A percentile compares a stretch with the other conserved stretches of the same genome.
These are phyloP conservation scores for Vanilla planifolia DNA, from an alignment of 106 monocot species.

Conservation along the genomic window DNA sequence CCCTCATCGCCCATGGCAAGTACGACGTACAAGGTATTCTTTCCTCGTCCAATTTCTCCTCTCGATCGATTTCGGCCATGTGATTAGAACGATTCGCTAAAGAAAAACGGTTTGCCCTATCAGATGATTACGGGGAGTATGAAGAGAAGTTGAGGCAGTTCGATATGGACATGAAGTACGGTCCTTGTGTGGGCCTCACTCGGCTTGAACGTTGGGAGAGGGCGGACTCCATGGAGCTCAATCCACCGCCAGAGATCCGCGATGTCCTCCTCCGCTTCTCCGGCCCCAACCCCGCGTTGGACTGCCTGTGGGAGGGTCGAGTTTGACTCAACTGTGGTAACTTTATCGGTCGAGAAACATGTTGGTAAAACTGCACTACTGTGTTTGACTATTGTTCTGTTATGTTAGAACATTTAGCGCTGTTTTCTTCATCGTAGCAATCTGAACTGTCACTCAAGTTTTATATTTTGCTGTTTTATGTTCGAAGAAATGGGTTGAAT, in stretches of 20 bases:
- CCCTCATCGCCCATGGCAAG: conserved; percentile 44
- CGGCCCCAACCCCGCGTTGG: conserved; percentile 1
- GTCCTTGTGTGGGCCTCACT: conserved; percentile 63
- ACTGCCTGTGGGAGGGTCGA: conserved; percentile 78
- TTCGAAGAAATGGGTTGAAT: too few relatives aligned
- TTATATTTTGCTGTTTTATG: too few relatives aligned
- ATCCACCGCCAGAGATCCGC: conserved; percentile 41
- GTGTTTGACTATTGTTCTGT: too few relatives aligned
- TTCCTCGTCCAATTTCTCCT: not conserved
- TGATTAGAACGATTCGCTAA: not conserved
- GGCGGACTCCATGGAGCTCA: conserved; percentile 48
- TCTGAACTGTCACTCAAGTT: too few relatives aligned
- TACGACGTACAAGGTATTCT: conserved; percentile 39
- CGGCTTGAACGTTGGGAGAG: conserved; percentile 70
- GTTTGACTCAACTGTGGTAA: too few relatives aligned
- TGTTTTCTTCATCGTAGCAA: too few relatives aligned
- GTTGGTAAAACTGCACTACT: too few relatives aligned
- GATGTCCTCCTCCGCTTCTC: conserved; percentile 14
- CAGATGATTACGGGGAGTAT: conserved; percentile 30
- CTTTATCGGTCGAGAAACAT: too few relatives aligned
- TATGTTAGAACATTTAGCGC: too few relatives aligned
- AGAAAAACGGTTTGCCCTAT: conserved; percentile 6
- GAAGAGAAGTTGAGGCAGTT: conserved; percentile 63
- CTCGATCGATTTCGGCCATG: not conserved
- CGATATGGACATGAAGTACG: conserved; percentile 80